Evolutionary conservation across 2,329 filamentous ascomycete species (phyloP).

Genomic region (Sporothrix protearum): DNA sequence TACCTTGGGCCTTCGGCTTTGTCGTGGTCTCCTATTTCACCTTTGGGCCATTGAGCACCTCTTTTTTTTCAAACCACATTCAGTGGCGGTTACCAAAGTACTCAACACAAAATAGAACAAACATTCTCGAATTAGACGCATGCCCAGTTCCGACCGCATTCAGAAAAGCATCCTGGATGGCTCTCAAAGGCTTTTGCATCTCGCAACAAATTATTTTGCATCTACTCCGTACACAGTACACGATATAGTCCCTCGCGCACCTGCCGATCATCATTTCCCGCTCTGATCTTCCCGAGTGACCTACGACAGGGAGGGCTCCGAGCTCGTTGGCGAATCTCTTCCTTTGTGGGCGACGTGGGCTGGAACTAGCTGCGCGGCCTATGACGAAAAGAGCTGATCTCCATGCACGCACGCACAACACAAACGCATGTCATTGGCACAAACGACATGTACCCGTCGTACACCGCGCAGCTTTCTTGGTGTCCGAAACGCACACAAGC

Average conservation of each 20-base stretch:
- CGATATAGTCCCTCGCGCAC: constrained; percentile 10
- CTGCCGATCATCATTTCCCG: neutral
- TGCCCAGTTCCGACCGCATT: neutral
- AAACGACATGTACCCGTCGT: neutral
- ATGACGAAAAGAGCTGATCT: neutral
- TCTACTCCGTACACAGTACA: no score
- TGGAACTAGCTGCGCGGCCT: neutral
- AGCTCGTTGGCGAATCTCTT: neutral
- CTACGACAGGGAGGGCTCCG: neutral
- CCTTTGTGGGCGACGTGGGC: neutral
- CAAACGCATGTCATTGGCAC: constrained; percentile 4
- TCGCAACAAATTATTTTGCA: neutral
- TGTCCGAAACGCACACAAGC: neutral
- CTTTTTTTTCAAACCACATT: neutral
- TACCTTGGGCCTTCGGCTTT: neutral
- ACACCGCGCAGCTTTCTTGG: neutral
- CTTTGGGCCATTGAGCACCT: neutral
- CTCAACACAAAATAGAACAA: neutral
- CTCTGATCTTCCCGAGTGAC: neutral
- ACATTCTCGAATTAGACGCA: neutral
- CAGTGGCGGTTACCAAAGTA: neutral
- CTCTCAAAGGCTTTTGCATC: no score
- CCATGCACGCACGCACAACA: no score
- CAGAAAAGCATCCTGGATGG: neutral
- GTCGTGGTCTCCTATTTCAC: neutral